A percentile compares a stretch with the other conserved stretches of the same genome.
Evolutionary conservation across 306 rosid genomes (phyloP).

Genomic region (Aeschynomene evenia): DNA sequence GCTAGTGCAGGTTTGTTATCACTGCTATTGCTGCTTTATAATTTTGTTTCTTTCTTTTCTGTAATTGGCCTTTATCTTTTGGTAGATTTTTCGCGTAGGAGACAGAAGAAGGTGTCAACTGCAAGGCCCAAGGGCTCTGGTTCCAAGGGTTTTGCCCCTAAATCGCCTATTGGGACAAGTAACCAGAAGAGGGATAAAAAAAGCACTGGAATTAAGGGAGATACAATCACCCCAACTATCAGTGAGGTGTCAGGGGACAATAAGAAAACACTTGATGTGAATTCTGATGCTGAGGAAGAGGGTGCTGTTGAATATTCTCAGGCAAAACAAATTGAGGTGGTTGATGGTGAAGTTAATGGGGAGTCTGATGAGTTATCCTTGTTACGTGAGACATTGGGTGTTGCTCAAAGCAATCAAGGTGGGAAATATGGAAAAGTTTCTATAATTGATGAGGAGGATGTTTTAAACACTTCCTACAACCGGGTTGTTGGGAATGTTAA

Average conservation of each 20-base stretch:
- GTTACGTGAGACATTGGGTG: constrained; percentile 19
- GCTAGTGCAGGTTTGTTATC: constrained; percentile 58
- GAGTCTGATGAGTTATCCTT: constrained; percentile 37
- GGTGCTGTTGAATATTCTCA: constrained; percentile 30
- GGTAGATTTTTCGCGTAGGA: constrained; percentile 59
- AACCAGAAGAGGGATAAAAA: constrained; percentile 40
- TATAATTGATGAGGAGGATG: constrained; percentile 31
- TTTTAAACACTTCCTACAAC: constrained; percentile 18
- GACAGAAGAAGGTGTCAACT: constrained; percentile 39
- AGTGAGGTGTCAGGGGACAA: constrained; percentile 24
- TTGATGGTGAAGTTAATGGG: constrained; percentile 34
- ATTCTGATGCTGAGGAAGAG: constrained; percentile 34
- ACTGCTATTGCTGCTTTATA: neutral
- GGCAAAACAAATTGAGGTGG: constrained; percentile 36
- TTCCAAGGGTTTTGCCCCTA: constrained; percentile 47
- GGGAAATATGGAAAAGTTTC: constrained; percentile 34
- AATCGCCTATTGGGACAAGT: constrained; percentile 35
- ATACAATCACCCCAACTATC: constrained; percentile 38
- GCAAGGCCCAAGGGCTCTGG: constrained; percentile 41
- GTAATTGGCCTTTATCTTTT: constrained; percentile 15
- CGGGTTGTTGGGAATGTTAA: constrained; percentile 24
- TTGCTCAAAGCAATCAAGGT: constrained; percentile 27
- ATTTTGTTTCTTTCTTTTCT: constrained; percentile 5
- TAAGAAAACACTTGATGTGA: constrained; percentile 34
- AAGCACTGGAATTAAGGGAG: constrained; percentile 34